phyloP scores from a whole-genome alignment of 257 asterid species.

The Agastache rugosa region DNA sequence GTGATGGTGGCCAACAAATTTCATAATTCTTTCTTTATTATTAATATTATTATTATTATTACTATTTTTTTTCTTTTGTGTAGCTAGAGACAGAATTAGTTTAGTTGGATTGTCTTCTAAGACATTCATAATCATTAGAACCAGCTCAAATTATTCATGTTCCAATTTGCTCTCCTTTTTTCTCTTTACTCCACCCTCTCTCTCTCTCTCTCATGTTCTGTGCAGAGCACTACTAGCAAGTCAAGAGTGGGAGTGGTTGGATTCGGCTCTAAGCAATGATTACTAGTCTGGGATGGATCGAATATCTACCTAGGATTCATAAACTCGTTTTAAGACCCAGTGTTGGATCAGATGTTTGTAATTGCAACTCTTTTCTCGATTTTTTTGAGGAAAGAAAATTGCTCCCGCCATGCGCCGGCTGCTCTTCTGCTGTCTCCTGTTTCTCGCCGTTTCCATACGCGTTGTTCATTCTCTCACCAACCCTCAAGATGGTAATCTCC shows the following conservation, averaged over 20 bases:
- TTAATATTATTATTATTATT: not conserved
- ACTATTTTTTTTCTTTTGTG: not conserved
- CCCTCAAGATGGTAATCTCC: slow-evolving; percentile 56
- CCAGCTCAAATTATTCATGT: slow-evolving; percentile 26
- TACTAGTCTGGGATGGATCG: slow-evolving; percentile 25
- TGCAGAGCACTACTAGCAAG: slow-evolving; percentile 20
- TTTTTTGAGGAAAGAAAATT: not conserved
- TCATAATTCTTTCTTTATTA: not conserved
- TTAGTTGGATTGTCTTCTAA: slow-evolving; percentile 47
- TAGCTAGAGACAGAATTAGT: not conserved
- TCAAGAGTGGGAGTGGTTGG: slow-evolving; percentile 38
- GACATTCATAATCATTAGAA: slow-evolving; percentile 51
- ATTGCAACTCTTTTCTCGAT: not conserved
- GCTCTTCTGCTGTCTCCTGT: slow-evolving; percentile 33
- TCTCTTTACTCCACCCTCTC: slow-evolving; percentile 27
- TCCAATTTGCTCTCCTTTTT: not conserved
- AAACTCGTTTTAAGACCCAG: slow-evolving; percentile 22
- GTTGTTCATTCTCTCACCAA: slow-evolving; percentile 42
- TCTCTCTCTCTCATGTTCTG: not conserved
- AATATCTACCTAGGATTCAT: slow-evolving; percentile 34
- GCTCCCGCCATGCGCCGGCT: slow-evolving; percentile 41
- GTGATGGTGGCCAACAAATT: not conserved
- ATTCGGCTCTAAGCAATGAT: slow-evolving; percentile 46
- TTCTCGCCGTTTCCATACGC: slow-evolving; percentile 24
- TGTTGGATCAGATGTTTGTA: not conserved